These are phyloP conservation scores for Dendrocalamus latiflorus DNA, from an alignment of 202 grass and related monocot genomes.

Conservation along the genomic window DNA sequence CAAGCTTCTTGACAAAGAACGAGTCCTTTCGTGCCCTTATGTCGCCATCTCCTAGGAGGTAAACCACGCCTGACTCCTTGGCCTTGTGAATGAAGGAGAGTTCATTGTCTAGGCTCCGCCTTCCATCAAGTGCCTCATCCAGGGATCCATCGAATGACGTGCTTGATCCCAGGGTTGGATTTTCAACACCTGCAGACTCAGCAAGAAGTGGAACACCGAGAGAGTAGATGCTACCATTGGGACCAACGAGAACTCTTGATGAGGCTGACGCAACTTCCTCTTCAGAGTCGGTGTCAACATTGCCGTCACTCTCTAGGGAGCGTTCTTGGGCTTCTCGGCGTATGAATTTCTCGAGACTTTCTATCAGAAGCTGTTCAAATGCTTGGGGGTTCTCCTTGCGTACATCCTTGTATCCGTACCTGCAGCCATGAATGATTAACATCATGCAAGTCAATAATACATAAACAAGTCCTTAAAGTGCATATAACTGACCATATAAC, in stretches of 20 bases:
- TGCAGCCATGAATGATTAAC: slow-evolving; percentile 39
- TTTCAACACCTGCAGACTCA: too few species aligned
- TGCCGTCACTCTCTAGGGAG: slow-evolving; percentile 78
- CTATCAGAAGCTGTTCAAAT: slow-evolving; percentile 84
- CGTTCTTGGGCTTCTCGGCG: slow-evolving; percentile 86
- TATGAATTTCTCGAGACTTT: slow-evolving; percentile 92
- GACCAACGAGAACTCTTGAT: too few species aligned
- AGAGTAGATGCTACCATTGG: too few species aligned
- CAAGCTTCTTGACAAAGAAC: slow-evolving; percentile 88
- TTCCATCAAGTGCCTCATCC: too few species aligned
- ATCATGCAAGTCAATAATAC: background rate
- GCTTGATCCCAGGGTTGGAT: too few species aligned
- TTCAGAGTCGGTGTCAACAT: too few species aligned
- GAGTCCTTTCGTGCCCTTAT: slow-evolving; percentile 96
- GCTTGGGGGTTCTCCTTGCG: slow-evolving; percentile 75
- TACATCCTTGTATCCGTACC: slow-evolving; percentile 97
- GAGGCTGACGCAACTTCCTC: too few species aligned
- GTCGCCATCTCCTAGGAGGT: slow-evolving; percentile 81
- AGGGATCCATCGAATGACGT: too few species aligned
- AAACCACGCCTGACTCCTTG: slow-evolving; percentile 77
- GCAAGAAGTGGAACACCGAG: too few species aligned
- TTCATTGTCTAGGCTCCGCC: too few species aligned
- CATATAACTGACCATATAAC: background rate
- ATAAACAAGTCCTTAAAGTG: background rate
- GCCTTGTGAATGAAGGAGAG: slow-evolving; percentile 83